Evolutionary conservation across 2,329 filamentous ascomycete species (phyloP), one percentile per base, ranked within the genome.

Genomic region (Pseudocercospora cruenta): DNA sequence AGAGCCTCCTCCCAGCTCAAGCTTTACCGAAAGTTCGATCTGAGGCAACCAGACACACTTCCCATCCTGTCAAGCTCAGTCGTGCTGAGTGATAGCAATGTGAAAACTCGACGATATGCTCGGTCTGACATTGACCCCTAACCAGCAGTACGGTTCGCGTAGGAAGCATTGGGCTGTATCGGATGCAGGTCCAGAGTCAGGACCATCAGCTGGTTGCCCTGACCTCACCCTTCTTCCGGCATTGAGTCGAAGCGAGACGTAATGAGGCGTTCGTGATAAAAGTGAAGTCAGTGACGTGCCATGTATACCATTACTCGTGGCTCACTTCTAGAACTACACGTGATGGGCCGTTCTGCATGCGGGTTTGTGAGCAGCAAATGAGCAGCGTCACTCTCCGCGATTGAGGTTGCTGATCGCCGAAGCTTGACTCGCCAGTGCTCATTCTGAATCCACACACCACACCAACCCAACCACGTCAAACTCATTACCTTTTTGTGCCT

Each of bases 381-480:
- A 43, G 39, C 39, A 19, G 39, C 39, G 39, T 43, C 39, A n/a
- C 39, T n/a, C 39, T 43, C 19, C 47, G 47, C 47, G 47, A 51
- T 51, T 24, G 39, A 43, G 39, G 5, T 43, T 43, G 39, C 39
- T 43, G 39, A 19, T 43, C 39, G 47, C 47, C 47, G 21, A 51
- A 51, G 47, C 47, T 51, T 51, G 47, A 43, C 39, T 43, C 39
- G 39, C 39, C 39, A 43, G 39, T 43, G 39, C 39, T 36, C 10
- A 3, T 2, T 12, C 33, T n/a, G 14, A 39, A 39, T 4, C 36
- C 36, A 39, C 36, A 39, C 36, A 2, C 7, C 14, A 6, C 36
- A 39, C 36, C 36, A 33, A 39, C 36, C 16, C 39, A 43, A 51
- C 61, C 59, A 62, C 39, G 61, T 49, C 63, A 55, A 33, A 49